Conservation (phyloP, 2,329 filamentous ascomycete species). For the Talaromyces amestolkiae region DNA sequence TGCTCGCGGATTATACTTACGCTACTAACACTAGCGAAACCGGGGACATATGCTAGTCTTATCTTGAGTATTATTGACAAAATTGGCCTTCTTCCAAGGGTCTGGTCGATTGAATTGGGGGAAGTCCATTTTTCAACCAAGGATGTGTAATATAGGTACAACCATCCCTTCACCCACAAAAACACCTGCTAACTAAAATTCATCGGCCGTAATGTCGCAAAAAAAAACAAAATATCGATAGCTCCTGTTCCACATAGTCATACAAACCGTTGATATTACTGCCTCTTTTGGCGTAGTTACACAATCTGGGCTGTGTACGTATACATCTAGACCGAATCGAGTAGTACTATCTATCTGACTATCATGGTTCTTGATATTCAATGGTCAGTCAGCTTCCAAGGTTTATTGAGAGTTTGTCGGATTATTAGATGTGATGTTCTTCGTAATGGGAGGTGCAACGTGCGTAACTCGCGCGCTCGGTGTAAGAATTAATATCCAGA, state of each 20-base stretch:
- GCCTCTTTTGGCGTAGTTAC: not conserved
- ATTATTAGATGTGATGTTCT: too few relatives aligned
- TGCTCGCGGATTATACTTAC: not conserved
- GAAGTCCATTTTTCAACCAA: not conserved
- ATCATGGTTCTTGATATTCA: too few relatives aligned
- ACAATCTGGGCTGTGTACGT: not conserved
- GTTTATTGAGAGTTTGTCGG: too few relatives aligned
- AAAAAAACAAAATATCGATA: not conserved
- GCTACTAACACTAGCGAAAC: not conserved
- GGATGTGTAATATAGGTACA: too few relatives aligned
- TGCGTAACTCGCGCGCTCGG: not conserved
- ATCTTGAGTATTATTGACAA: not conserved
- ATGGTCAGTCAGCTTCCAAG: too few relatives aligned
- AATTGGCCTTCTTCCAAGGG: not conserved
- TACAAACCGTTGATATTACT: constrained; percentile 4
- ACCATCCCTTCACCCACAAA: too few relatives aligned
- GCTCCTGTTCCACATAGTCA: not conserved
- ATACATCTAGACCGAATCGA: not conserved
- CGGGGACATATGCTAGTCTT: not conserved
- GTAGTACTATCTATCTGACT: not conserved
- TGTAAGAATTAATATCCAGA: not conserved
- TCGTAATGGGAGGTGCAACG: not conserved
- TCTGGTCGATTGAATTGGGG: not conserved
- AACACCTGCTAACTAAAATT: not conserved
- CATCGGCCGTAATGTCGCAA: not conserved